phyloP scores from a whole-genome alignment of 2,329 filamentous ascomycete genomes.

The Fusarium graminum region DNA sequence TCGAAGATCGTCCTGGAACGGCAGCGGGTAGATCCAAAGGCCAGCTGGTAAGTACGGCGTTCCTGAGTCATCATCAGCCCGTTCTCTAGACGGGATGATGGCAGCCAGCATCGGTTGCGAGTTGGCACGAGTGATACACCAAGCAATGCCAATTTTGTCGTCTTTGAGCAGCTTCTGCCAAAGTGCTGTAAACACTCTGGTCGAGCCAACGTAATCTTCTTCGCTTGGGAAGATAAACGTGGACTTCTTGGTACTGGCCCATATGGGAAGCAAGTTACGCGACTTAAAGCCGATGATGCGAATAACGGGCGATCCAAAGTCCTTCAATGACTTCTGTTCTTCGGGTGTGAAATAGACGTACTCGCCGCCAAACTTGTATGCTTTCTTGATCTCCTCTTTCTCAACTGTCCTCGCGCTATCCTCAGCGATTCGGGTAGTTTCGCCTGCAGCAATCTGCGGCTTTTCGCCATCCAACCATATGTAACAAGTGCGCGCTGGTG shows the following conservation, averaged over 20 bases:
- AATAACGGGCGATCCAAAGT: slow-evolving; percentile 86
- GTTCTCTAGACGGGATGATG: slow-evolving; percentile 80
- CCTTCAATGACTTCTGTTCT: slow-evolving; percentile 80
- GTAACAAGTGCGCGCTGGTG: slow-evolving; percentile 84
- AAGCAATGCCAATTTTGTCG: slow-evolving; percentile 86
- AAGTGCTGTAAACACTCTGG: slow-evolving; percentile 89
- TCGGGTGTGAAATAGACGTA: slow-evolving; percentile 88
- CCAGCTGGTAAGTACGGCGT: slow-evolving; percentile 83
- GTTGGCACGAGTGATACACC: slow-evolving; percentile 88
- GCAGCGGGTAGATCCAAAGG: slow-evolving; percentile 88
- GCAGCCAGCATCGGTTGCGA: slow-evolving; percentile 84
- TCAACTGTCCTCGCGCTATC: slow-evolving; percentile 83
- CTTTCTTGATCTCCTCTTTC: slow-evolving; percentile 86
- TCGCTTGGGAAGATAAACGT: slow-evolving; percentile 96
- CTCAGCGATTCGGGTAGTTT: slow-evolving; percentile 81
- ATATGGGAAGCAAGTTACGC: slow-evolving; percentile 77
- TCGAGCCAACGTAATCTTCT: slow-evolving; percentile 89
- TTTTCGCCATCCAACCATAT: slow-evolving; percentile 90
- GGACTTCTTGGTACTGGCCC: slow-evolving; percentile 88
- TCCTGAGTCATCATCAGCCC: slow-evolving; percentile 72
- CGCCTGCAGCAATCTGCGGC: slow-evolving; percentile 80
- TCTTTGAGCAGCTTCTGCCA: slow-evolving; percentile 87
- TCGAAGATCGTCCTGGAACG: slow-evolving; percentile 90
- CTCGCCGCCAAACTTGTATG: slow-evolving; percentile 95
- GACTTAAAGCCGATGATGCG: slow-evolving; percentile 96